Base-by-base conservation (phyloP, 495 filamentous ascomycete species). In the Hyaloscypha finlandica region DNA sequence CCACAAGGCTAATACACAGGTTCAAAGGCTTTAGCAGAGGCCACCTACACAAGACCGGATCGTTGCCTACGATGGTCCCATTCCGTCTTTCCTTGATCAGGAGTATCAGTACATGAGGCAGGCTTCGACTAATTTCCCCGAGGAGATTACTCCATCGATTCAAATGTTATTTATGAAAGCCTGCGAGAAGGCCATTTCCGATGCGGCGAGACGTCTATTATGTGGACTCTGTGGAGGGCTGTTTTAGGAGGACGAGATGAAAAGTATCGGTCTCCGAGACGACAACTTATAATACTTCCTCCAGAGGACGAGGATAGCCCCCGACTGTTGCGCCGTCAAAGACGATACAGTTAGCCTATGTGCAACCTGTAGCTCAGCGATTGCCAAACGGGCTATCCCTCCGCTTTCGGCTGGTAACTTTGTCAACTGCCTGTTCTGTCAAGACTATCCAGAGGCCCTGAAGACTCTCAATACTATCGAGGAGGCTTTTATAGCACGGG, bases 131-230 rank as follows among this genome's bases (percentile, higher is more conserved):
- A 39, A 45, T 67, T 67, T 67, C 51, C 65, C 65, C 54, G 65
- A 67, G 65, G 20, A 29, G 58, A 67, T 67, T 37, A 62, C 65
- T 29, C 33, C 59, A 4, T 30, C 11, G 52, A 67, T 54, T 37
- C 51, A 67, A 59, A 62, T 61, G 59, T 6, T 22, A 59, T 67
- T 45, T 62, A 67, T 67, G 39, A 67, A 31, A 59, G 59, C 11
- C 19, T 67, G 62, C 31, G 58, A 67, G 48, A 62, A 25, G 58
- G 59, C 65, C 5, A 67, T 67, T 31, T 67, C 65, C n/a, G 59
- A 67, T 67, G 59, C 65, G 58, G 61, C 65, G 20, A 67, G 58
- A 57, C 65, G 65, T 62, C 59, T 67, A 67, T 48, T 45, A 55
- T 67, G 59, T 62, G 59, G 65, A 33, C 57, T 67, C 20, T 67